Base-by-base conservation (phyloP, 805 yeast species). In the Candida gorgasii region DNA sequence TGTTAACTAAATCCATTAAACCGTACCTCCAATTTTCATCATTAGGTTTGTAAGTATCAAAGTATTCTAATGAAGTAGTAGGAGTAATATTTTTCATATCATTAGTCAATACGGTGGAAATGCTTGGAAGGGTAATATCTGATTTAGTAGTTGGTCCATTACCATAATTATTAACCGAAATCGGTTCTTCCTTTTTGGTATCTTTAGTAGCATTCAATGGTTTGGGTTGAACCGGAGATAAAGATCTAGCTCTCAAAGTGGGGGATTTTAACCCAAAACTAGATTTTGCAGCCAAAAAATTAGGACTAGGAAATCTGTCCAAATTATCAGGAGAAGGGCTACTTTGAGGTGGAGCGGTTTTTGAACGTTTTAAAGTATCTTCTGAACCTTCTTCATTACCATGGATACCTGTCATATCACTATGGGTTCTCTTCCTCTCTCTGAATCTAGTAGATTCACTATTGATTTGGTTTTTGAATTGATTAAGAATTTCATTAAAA, bases 291-390 rank as follows among this genome's bases (percentile, higher is more conserved):
- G 15, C 39, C 28, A 28, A 35, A 26, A 14, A 35, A 17, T 3
- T 13, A 19, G 30, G 44, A 16, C 13, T 22, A 5, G 27, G 11
- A 5, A 15, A 3, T 23, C 9, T 31, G 19, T 31, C 16, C 16
- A 24, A 11, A n/a, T 24, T 19, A 14, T 24, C 38, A 50, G 55
- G 8, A 50, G 53, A n/a, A 67, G 71, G 36, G 15, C 29, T 31
- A 8, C 69, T 67, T 13, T 73, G 68, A 9, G 76, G 73, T 24
- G 77, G 76, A 3, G 76, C 76, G 8, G 76, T 71, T 52, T 68
- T 61, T n/a, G 74, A 61, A 38, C 73, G 57, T 51, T 73, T 72
- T 39, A 19, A 32, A 16, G 31, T 13, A 49, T 31, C 33, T 45
- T 45, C 42, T 5, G 16, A 17, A 27, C 42, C 37, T n/a, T 50